Evolutionary conservation across 345 rosid genomes (phyloP), one percentile per base, ranked within the genome.

Genomic region (Eucalyptus pauciflora): DNA sequence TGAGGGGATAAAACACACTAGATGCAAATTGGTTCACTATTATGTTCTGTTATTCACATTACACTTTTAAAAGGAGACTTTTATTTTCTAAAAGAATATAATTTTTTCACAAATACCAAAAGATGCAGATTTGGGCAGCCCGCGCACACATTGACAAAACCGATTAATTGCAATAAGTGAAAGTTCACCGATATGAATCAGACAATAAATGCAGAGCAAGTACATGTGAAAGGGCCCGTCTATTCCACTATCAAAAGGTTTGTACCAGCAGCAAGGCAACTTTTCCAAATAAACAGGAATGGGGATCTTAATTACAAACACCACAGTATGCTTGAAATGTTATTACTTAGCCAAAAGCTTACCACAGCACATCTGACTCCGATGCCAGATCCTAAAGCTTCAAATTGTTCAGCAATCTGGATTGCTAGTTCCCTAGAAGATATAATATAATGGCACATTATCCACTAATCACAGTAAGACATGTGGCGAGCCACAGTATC

Each of bases 321-420:
- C 83, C 83, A 20, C 14, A 41, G 27, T 37, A 76, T 20, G 48
- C 9, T 71, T 37, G 27, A 37, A 2, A 37, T 76, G 48, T 20
- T 76, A 76, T 76, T 37, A 76, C 15, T 76, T 25, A 20, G 48
- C 83, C 43, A 41, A 76, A 76, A 20, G 48, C 98, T 93, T 92
- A 96, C 99, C 96, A 98, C 99, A 45, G 94, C 98, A 93, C 98
- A 95, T 87, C 91, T 94, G 80, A 98, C 92, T 85, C 96, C 95
- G 69, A 98, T 95, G 67, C 95, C 97, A 81, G 97, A 92, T 87
- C 99, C 99, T 76, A 97, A 91, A 89, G 97, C 98, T 93, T 96
- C 96, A 91, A 98, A 98, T 91, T 98, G 99, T 92, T 98, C 99
- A 64, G 97, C 95, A 91, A 98, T 98, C 94, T 98, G 99, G 87